phyloP scores from a whole-genome alignment of 805 yeast genomes.

The Candida sonorensis region DNA sequence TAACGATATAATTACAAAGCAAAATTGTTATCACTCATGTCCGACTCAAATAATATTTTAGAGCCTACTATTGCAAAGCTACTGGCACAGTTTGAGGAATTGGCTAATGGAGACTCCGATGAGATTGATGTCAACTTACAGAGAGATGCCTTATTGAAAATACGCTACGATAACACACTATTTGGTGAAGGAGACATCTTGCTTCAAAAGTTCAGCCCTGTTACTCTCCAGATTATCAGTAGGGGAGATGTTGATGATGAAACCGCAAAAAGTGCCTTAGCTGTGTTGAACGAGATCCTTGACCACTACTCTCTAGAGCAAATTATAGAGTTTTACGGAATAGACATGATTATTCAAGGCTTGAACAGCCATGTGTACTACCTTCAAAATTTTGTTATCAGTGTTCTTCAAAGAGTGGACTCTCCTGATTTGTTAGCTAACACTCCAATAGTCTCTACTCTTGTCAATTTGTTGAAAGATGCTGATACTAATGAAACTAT shows the following conservation, averaged over 20 bases:
- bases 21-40: too few species aligned
- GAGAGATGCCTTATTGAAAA: slow-evolving; percentile 10
- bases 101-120: slow-evolving; percentile 2
- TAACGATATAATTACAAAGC: too few species aligned
- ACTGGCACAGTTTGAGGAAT: slow-evolving; percentile 11
- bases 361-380: slow-evolving; percentile 20
- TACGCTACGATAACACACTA: slow-evolving; percentile 13
- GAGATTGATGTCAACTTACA: slow-evolving; percentile 5
- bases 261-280: slow-evolving; percentile 13
- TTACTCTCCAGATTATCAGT: slow-evolving; percentile 17
- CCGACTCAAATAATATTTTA: too few species aligned
- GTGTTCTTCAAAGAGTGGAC: slow-evolving; percentile 19
- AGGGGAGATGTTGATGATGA: slow-evolving; percentile 17
- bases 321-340: slow-evolving; percentile 16
- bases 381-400: slow-evolving; percentile 20
- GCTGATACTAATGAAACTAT: slow-evolving; percentile 15
- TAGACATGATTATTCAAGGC: slow-evolving; percentile 24
- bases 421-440: slow-evolving; percentile 30
- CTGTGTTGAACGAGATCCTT: slow-evolving; percentile 21
- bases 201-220: slow-evolving; percentile 13
- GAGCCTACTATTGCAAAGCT: slow-evolving; percentile 16
- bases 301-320: slow-evolving; percentile 23
- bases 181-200: slow-evolving; percentile 7
- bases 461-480: slow-evolving; percentile 19
- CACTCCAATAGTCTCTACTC: slow-evolving; percentile 19